phyloP scores from a whole-genome alignment of 2,329 filamentous ascomycete genomes.

The Monosporascus sp. region DNA sequence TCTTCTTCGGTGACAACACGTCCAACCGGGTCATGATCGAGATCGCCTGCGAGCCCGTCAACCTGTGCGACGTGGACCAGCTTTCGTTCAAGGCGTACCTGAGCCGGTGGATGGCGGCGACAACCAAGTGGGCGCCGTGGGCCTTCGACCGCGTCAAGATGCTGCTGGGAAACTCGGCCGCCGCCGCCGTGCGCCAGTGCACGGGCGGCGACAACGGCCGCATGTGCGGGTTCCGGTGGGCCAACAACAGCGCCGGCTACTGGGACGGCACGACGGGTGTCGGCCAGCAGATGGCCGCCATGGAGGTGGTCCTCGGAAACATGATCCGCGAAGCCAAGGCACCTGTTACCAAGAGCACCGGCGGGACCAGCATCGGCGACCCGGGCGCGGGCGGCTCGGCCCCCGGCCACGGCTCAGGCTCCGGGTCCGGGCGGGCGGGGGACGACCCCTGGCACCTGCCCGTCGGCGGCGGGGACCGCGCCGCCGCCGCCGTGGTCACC shows the following conservation, averaged over 20 bases:
- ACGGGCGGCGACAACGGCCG: conserved; percentile 49
- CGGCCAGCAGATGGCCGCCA: conserved; percentile 65
- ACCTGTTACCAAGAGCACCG: conserved; percentile 36
- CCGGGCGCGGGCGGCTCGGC: conserved; percentile 42
- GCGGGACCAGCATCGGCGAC: conserved; percentile 45
- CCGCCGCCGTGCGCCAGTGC: conserved; percentile 52
- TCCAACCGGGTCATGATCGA: conserved; percentile 53
- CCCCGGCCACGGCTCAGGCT: conserved; percentile 25
- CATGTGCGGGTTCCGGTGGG: conserved; percentile 58
- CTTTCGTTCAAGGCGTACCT: conserved; percentile 61
- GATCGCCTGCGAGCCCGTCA: conserved; percentile 57
- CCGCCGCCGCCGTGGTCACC: conserved; percentile 63
- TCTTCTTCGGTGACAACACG: conserved; percentile 42
- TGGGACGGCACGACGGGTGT: conserved; percentile 59
- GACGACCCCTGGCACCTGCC: conserved; percentile 13
- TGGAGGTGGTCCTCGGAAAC: conserved; percentile 60
- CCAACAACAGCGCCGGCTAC: conserved; percentile 33
- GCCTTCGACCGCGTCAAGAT: conserved; percentile 48
- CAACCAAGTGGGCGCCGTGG: conserved; percentile 59
- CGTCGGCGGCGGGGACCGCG: conserved; percentile 57
- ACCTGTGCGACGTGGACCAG: conserved; percentile 57
- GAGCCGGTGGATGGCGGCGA: conserved; percentile 55
- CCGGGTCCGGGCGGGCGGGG: conserved; percentile 12
- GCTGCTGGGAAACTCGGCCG: conserved; percentile 48
- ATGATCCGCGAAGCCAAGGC: conserved; percentile 41